These are phyloP conservation scores for Kodamaea sp. DNA, from an alignment of 1,139 yeast genomes.

Conservation along the genomic window DNA sequence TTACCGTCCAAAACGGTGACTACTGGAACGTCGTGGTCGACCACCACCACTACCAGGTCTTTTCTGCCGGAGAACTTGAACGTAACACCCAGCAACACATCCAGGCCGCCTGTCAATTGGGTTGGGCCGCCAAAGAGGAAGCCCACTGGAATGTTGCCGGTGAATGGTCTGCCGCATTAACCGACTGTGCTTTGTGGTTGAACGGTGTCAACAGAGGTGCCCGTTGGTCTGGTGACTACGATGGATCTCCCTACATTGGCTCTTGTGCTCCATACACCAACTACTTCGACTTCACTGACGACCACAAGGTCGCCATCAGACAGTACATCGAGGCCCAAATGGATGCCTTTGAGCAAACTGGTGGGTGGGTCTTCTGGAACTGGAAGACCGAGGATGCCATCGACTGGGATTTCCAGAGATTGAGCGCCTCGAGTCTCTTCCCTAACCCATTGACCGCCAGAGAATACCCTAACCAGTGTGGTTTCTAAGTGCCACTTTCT, in stretches of 20 bases:
- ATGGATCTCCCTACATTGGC: conserved; percentile 54
- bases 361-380: conserved; percentile 92
- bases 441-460: conserved; percentile 77
- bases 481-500: conserved; percentile 15
- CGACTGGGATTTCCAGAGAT: conserved; percentile 81
- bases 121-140: conserved; percentile 51
- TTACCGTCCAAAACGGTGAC: conserved; percentile 40
- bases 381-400: conserved; percentile 83
- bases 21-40: conserved; percentile 75
- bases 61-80: conserved; percentile 60
- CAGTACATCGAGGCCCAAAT: conserved; percentile 84
- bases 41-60: conserved; percentile 92
- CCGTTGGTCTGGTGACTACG: conserved; percentile 74
- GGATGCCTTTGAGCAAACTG: conserved; percentile 70
- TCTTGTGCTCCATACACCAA: conserved; percentile 63
- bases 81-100: conserved; percentile 63
- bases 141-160: conserved; percentile 79
- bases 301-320: conserved; percentile 60
- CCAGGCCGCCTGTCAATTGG: conserved; percentile 62
- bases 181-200: conserved; percentile 90
- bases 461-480: conserved; percentile 70
- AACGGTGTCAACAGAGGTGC: conserved; percentile 92
- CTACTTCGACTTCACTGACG: conserved; percentile 58
- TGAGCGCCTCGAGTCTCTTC: conserved; percentile 61
- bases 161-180: conserved; percentile 93